Percentiles rank a stretch among this genome's conserved stretches.
Conservation (phyloP, 805 yeast species). For the Tetrapisispora pingtungensis region DNA sequence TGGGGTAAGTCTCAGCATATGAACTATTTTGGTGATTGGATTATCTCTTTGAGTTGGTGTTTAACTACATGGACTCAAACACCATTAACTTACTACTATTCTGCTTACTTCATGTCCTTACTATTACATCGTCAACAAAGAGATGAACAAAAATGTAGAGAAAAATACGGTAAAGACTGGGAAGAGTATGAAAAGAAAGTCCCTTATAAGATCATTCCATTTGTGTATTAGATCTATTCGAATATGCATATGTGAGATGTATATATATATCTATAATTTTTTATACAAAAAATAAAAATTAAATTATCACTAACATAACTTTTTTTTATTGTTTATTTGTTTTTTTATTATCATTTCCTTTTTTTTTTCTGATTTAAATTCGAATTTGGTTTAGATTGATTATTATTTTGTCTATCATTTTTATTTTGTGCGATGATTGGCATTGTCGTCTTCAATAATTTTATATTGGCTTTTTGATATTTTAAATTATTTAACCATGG, state of each 20-base stretch:
- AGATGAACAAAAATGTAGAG: constrained; percentile 84
- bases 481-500: constrained; percentile 23
- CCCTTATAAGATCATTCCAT: constrained; percentile 87
- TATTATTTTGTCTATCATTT: background rate
- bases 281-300: background rate
- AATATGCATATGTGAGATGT: background rate
- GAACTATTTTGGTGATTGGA: constrained; percentile 93
- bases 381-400: background rate
- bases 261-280: background rate
- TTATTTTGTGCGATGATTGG: constrained; percentile 9
- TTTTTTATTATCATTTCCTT: too few species aligned
- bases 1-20: constrained; percentile 91
- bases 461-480: constrained; percentile 12
- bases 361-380: background rate
- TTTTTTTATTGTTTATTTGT: background rate
- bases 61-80: constrained; percentile 76
- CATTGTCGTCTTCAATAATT: constrained; percentile 15
- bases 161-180: constrained; percentile 84
- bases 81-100: constrained; percentile 80
- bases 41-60: constrained; percentile 87
- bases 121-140: constrained; percentile 81
- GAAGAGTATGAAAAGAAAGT: constrained; percentile 66
- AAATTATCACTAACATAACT: background rate
- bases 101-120: constrained; percentile 69
- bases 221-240: constrained; percentile 44